These are phyloP conservation scores for Xylaria cubensis DNA, from an alignment of 495 filamentous ascomycete genomes.

Conservation along the genomic window DNA sequence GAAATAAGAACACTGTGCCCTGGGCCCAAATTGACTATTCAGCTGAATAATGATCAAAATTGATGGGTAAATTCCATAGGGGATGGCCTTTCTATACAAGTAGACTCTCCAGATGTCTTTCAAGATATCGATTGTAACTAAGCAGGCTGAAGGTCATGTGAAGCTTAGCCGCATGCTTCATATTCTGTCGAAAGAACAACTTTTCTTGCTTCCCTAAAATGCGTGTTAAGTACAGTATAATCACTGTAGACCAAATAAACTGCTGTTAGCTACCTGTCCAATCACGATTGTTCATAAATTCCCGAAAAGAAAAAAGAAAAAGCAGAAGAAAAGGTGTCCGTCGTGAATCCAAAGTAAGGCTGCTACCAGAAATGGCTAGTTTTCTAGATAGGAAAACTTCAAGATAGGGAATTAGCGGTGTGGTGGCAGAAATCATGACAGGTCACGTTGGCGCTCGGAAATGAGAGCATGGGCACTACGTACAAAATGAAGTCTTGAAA, in stretches of 20 bases:
- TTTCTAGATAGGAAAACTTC: background rate
- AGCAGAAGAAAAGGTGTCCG: background rate
- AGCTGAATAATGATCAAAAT: no score
- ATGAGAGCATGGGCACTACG: background rate
- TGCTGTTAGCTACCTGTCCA: background rate
- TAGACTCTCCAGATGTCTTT: no score
- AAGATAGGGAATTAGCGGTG: background rate
- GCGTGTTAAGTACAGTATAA: background rate
- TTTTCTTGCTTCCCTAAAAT: background rate
- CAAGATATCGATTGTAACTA: background rate
- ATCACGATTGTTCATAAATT: background rate
- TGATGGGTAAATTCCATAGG: no score
- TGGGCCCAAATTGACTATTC: no score
- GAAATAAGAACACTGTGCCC: no score
- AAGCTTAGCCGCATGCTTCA: background rate
- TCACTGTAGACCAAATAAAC: background rate
- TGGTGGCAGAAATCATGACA: background rate
- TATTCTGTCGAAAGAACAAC: background rate
- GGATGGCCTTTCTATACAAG: background rate
- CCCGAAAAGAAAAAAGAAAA: background rate
- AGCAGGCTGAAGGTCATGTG: background rate
- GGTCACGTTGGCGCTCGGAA: background rate
- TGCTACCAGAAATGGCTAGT: background rate
- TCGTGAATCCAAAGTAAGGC: background rate
- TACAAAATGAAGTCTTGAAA: background rate